These are phyloP conservation scores for Cercospora brassicicola DNA, from an alignment of 2,329 filamentous ascomycete species.

Conservation along the genomic window DNA sequence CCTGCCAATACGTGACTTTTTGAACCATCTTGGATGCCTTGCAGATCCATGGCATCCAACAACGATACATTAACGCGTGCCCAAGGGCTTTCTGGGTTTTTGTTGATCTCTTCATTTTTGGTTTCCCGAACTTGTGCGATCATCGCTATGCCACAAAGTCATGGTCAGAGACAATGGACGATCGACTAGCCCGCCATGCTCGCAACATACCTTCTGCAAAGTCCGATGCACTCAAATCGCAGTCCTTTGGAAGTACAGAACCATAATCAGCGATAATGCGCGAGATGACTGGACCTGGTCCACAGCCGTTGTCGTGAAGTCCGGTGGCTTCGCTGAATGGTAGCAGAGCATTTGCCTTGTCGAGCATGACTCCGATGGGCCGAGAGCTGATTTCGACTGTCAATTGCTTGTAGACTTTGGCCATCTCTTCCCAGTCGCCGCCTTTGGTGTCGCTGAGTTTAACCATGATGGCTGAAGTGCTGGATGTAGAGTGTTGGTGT, in stretches of 20 bases:
- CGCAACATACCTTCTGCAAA: constrained; percentile 28
- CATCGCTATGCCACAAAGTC: constrained; percentile 27
- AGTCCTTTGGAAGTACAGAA: constrained; percentile 20
- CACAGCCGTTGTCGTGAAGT: constrained; percentile 39
- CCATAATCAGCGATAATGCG: constrained; percentile 32
- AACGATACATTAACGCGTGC: constrained; percentile 28
- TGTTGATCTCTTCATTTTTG: constrained; percentile 21
- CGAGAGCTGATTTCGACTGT: constrained; percentile 19
- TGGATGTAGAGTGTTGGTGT: neutral
- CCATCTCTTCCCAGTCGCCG: constrained; percentile 29
- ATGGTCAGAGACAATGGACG: neutral
- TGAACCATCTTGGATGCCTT: constrained; percentile 25
- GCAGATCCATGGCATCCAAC: constrained; percentile 34
- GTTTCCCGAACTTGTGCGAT: constrained; percentile 27
- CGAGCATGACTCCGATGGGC: constrained; percentile 32
- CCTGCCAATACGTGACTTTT: constrained; percentile 37
- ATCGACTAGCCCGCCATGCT: neutral
- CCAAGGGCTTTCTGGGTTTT: constrained; percentile 28
- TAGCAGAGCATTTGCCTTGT: constrained; percentile 26
- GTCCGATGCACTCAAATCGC: constrained; percentile 31
- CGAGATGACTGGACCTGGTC: constrained; percentile 34
- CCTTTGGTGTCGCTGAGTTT: constrained; percentile 22
- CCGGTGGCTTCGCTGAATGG: constrained; percentile 34
- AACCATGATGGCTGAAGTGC: neutral
- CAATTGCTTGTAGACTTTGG: constrained; percentile 28